Evolutionary conservation across 768 basidiomycete species (phyloP).

Genomic region (Serendipita indica): DNA sequence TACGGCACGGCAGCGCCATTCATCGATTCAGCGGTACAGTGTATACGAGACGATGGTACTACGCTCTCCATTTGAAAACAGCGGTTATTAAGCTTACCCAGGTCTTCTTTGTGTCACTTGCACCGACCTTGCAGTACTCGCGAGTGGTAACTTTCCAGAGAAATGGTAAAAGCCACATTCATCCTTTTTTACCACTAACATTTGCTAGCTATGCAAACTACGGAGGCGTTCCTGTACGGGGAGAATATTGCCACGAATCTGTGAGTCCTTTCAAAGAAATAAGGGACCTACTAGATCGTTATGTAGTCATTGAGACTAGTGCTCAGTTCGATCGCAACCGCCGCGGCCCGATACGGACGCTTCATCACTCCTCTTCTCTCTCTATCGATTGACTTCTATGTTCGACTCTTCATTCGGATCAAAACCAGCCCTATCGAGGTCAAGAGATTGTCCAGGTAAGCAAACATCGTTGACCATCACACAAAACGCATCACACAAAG

Average conservation of each 20-base stretch:
- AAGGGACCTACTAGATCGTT: background rate
- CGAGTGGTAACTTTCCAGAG: conserved; percentile 87
- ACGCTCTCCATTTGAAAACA: conserved; percentile 6
- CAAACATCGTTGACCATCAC: conserved; percentile 12
- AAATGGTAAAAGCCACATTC: conserved; percentile 54
- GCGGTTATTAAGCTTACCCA: conserved; percentile 20
- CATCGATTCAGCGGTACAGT: conserved; percentile 86
- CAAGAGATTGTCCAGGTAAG: conserved; percentile 66
- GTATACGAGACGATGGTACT: conserved; percentile 72
- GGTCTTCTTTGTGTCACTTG: conserved; percentile 91
- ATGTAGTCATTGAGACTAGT: conserved; percentile 75
- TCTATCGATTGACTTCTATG: conserved; percentile 94
- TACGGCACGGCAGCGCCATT: conserved; percentile 97
- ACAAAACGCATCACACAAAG: background rate
- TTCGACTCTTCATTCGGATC: conserved; percentile 77
- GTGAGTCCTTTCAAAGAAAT: conserved; percentile 30
- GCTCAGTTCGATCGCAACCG: conserved; percentile 69
- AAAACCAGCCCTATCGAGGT: conserved; percentile 62
- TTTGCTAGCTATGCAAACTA: conserved; percentile 75
- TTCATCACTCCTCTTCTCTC: conserved; percentile 80
- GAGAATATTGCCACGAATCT: conserved; percentile 92
- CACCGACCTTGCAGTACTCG: conserved; percentile 88
- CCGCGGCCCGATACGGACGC: conserved; percentile 84
- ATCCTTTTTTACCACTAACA: background rate
- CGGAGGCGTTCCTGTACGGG: conserved; percentile 75